phyloP scores from a whole-genome alignment of 108 stramenopile species.

The Skeletonema marinoi region DNA sequence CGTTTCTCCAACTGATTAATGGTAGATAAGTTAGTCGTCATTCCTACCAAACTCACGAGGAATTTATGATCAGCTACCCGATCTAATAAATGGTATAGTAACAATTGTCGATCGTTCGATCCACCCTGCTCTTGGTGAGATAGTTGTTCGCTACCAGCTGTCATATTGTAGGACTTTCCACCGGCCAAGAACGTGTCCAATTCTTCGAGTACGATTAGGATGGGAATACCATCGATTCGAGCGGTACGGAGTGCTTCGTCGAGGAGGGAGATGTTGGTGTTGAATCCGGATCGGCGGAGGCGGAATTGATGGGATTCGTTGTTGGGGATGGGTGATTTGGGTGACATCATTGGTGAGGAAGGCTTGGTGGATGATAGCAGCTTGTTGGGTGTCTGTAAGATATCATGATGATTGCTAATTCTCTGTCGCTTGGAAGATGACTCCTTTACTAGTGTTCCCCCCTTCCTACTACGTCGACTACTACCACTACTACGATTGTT shows the following conservation, averaged over 20 bases:
- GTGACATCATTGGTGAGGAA: background rate
- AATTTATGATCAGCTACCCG: slow-evolving; percentile 75
- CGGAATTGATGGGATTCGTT: slow-evolving; percentile 44
- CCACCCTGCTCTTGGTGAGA: slow-evolving; percentile 15
- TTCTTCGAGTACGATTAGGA: slow-evolving; percentile 79
- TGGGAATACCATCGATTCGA: slow-evolving; percentile 71
- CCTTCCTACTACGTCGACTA: slow-evolving; percentile 3
- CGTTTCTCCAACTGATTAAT: slow-evolving; percentile 75
- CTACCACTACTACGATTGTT: background rate
- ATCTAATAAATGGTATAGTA: slow-evolving; percentile 87
- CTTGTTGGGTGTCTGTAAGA: background rate
- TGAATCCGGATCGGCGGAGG: slow-evolving; percentile 63
- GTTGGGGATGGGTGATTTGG: slow-evolving; percentile 17
- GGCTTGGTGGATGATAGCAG: slow-evolving; percentile 3
- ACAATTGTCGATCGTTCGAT: slow-evolving; percentile 61
- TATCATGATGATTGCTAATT: background rate
- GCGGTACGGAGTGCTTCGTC: slow-evolving; percentile 73
- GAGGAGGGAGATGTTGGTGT: slow-evolving; percentile 70
- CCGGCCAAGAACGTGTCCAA: slow-evolving; percentile 66
- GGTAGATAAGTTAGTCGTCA: slow-evolving; percentile 57
- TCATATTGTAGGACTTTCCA: background rate
- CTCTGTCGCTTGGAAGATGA: background rate
- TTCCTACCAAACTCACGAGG: slow-evolving; percentile 67
- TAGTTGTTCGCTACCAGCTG: background rate
- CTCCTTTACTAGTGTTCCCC: background rate